Percentiles rank a stretch among this genome's conserved stretches.
These are phyloP conservation scores for Pseudogymnoascus sp. DNA, from an alignment of 2,329 filamentous ascomycete species.

Conservation along the genomic window DNA sequence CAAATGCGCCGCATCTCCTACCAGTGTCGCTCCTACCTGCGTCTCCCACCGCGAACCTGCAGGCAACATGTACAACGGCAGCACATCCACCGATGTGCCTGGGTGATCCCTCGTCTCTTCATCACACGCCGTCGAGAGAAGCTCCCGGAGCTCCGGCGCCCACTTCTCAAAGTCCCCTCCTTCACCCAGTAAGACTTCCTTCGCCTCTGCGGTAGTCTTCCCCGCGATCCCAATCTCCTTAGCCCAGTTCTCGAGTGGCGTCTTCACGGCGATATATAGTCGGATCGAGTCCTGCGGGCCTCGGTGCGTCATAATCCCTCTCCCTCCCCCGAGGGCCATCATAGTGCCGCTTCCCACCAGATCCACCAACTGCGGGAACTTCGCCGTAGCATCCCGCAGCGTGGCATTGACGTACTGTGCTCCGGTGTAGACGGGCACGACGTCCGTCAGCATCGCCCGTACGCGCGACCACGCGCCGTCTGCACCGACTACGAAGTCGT, in stretches of 20 bases:
- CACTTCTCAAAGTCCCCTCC: constrained; percentile 22
- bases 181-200: constrained; percentile 19
- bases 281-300: constrained; percentile 19
- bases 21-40: constrained; percentile 33
- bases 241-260: constrained; percentile 21
- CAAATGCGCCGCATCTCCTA: constrained; percentile 42
- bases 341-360: constrained; percentile 24
- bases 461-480: constrained; percentile 35
- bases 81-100: constrained; percentile 17
- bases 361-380: constrained; percentile 20
- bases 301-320: constrained; percentile 24
- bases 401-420: constrained; percentile 28
- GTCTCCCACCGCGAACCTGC: constrained; percentile 17
- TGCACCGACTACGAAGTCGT: constrained; percentile 33
- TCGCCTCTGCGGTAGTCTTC: constrained; percentile 14
- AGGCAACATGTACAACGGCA: constrained; percentile 18
- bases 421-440: constrained; percentile 33
- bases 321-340: constrained; percentile 21
- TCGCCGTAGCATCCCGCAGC: constrained; percentile 18
- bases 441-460: constrained; percentile 24
- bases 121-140: constrained; percentile 22
- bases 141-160: constrained; percentile 22
- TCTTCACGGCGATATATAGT: constrained; percentile 21
- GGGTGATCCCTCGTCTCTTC: constrained; percentile 15
- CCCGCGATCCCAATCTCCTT: constrained; percentile 12